Conservation (phyloP, 2,329 filamentous ascomycete genomes). For the Xylariaceae sp. region DNA sequence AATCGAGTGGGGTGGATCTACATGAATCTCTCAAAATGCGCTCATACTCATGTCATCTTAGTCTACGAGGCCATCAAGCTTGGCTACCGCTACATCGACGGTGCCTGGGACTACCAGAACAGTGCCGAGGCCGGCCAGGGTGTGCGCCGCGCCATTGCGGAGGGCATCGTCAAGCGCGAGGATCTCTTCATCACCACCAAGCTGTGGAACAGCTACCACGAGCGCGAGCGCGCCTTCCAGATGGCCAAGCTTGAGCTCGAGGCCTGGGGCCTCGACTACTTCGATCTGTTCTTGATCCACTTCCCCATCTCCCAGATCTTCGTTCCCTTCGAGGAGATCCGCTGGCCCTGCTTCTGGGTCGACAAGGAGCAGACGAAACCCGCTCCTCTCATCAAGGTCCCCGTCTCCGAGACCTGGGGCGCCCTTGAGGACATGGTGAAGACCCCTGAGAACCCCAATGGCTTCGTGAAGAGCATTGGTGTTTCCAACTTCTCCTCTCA, state of each 20-base stretch:
- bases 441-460: conserved; percentile 46
- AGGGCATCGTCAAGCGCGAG: conserved; percentile 57
- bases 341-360: conserved; percentile 36
- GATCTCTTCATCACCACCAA: conserved; percentile 64
- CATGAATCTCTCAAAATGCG: conserved; percentile 34
- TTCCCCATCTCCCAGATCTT: conserved; percentile 46
- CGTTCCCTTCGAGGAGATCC: conserved; percentile 38
- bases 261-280: conserved; percentile 59
- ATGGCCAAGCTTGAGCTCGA: conserved; percentile 57
- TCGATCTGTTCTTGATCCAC: conserved; percentile 67
- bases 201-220: conserved; percentile 60
- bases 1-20: neutral
- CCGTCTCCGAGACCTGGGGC: conserved; percentile 75
- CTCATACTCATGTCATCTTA: conserved; percentile 29
- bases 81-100: conserved; percentile 49
- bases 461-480: conserved; percentile 68
- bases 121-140: conserved; percentile 61
- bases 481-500: conserved; percentile 78
- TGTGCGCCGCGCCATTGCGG: conserved; percentile 50
- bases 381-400: conserved; percentile 53
- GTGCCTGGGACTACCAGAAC: conserved; percentile 56
- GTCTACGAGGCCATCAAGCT: conserved; percentile 59
- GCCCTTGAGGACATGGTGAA: conserved; percentile 73
- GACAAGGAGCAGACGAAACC: conserved; percentile 44
- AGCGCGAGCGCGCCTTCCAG: conserved; percentile 55